Base-by-base conservation (phyloP, 352 stramenopile genomes). In the Phytopythium aichiense region DNA sequence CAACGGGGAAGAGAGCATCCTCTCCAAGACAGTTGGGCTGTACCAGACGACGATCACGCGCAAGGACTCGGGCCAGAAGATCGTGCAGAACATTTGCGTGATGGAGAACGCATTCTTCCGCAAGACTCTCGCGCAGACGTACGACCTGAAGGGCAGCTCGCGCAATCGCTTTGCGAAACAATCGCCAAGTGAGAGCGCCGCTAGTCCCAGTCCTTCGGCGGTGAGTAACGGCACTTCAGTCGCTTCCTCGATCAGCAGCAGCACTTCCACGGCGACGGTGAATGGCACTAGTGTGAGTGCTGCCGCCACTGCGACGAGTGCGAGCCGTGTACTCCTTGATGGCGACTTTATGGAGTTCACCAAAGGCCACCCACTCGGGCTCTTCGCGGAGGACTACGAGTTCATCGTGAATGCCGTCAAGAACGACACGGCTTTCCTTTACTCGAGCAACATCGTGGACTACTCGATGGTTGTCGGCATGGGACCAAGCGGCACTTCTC, bases 361-460 rank as follows among this genome's bases (percentile, higher is more conserved):
- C 22, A 72, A 88, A 61, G 86, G 88, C 8, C 68, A 96, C 64
- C 88, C 88, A 7, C 60, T 94, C 33, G 81, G 81, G 5, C 61
- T 97, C 22, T 68, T 96, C 16, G 73, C 74, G 2, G 81, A 89
- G 48, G 79, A 91, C 40, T 80, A 96, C 58, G 61, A 74, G n/a
- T 76, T 84, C 53, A 71, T 94, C 28, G 58, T 85, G 51, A 79
- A 84, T 33, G 96, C 95, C 23, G 97, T 99, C 68, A 73, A 98
- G 56, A 98, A 99, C 79, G 94, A 99, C 74, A 98, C 95, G 16
- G 66, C 88, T 25, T 99, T 99, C 68, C 84, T 99, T 45, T 96
- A 88, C 48, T 98, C 97, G 37, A 98, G 99, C 59, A 99, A 99
- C 74, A 98, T 99, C 43, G 86, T 99, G 52, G 97, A 99, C 74